Conservation (phyloP, 139 green algal species). For the Choricystis sp. region DNA sequence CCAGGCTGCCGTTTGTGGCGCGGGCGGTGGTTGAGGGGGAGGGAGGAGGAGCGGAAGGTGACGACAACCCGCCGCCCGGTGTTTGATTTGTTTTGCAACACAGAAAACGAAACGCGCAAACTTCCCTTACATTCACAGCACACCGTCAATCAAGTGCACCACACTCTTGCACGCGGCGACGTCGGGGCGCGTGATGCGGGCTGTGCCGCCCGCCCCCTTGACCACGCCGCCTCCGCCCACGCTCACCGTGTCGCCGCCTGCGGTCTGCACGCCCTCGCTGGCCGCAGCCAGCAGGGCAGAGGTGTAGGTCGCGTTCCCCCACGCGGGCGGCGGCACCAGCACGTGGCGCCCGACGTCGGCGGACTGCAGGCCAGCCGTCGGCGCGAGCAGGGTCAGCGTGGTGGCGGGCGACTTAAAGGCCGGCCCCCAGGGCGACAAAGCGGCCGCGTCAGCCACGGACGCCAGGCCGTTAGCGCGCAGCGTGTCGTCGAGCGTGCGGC, state of each 20-base stretch:
- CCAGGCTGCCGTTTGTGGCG: not conserved
- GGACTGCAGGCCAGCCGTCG: not conserved
- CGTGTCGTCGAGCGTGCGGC: not conserved
- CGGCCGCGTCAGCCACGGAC: not conserved
- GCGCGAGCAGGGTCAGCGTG: not conserved
- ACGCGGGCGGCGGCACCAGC: not conserved
- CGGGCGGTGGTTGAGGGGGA: not conserved
- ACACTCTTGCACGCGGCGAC: too few species aligned
- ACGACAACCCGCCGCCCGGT: too few species aligned
- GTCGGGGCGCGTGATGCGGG: too few species aligned
- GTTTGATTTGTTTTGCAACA: too few species aligned
- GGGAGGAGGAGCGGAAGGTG: not conserved
- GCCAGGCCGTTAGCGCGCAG: not conserved
- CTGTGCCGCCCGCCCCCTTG: too few species aligned
- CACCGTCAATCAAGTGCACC: too few species aligned
- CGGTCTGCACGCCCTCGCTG: not conserved
- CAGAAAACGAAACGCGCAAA: too few species aligned
- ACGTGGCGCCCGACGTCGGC: not conserved
- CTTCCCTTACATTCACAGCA: too few species aligned
- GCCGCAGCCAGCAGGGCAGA: not conserved
- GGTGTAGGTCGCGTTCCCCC: not conserved
- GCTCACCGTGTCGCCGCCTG: too few species aligned
- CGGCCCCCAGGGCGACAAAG: not conserved
- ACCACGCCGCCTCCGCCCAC: too few species aligned
- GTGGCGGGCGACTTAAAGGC: not conserved